phyloP scores from a whole-genome alignment of 108 stramenopile species.

The Halocafeteria seosinensis region DNA sequence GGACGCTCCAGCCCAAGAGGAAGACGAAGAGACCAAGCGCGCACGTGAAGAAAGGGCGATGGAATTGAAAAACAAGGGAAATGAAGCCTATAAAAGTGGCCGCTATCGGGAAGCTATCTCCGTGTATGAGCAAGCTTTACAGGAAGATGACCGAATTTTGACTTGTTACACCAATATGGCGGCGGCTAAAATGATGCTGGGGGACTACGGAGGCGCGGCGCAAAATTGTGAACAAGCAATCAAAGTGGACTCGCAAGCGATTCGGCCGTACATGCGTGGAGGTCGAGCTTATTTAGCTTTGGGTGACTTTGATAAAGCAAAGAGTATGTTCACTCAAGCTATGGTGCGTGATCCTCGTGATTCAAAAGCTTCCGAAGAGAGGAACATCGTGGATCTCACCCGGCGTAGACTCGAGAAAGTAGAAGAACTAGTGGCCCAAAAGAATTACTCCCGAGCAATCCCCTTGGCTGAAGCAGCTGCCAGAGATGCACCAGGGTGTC shows the following conservation, averaged over 20 bases:
- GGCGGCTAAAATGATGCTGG: slow-evolving; percentile 10
- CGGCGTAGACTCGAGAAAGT: neutral
- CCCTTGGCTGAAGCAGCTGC: neutral
- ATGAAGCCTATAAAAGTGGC: slow-evolving; percentile 1
- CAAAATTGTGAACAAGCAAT: slow-evolving; percentile 19
- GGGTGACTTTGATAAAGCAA: neutral
- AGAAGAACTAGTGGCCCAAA: neutral
- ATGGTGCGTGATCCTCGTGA: neutral
- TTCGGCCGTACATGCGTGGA: slow-evolving; percentile 18
- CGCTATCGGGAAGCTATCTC: slow-evolving; percentile 8
- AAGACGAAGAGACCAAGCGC: too few species aligned
- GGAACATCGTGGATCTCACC: neutral
- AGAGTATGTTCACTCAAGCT: neutral
- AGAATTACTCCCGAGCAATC: neutral
- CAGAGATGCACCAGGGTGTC: neutral
- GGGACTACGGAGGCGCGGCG: slow-evolving; percentile 10
- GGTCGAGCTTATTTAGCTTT: neutral
- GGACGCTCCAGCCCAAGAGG: too few species aligned
- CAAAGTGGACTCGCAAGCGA: slow-evolving; percentile 1
- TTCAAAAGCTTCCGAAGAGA: neutral
- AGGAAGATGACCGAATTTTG: neutral
- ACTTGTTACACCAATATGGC: slow-evolving; percentile 14
- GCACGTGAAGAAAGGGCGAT: too few species aligned
- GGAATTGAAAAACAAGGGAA: slow-evolving; percentile 9
- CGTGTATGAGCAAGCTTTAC: slow-evolving; percentile 8